Conservation (phyloP, 768 basidiomycete genomes). For the Saitozyma sp. region DNA sequence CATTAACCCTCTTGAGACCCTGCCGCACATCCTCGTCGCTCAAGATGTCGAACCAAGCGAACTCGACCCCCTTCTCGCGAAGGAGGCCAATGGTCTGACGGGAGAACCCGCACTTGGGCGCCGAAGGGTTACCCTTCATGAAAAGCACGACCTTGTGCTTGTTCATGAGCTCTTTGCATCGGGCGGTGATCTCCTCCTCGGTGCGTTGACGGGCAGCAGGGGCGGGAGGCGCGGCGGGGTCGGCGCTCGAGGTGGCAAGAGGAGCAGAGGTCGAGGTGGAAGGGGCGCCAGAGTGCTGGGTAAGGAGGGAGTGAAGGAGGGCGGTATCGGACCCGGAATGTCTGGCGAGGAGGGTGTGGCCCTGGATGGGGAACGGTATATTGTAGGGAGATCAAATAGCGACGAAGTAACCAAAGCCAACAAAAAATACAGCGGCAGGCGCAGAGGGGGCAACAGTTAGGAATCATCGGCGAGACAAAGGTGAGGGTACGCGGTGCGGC, state of each 20-base stretch:
- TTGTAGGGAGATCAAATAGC: background rate
- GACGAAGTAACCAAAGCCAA: background rate
- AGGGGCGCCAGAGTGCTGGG: slow-evolving; percentile 59
- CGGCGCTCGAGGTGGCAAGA: slow-evolving; percentile 41
- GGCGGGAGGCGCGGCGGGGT: slow-evolving; percentile 23
- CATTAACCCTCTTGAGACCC: slow-evolving; percentile 71
- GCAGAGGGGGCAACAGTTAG: too few species aligned
- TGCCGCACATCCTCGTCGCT: slow-evolving; percentile 76
- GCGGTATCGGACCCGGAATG: slow-evolving; percentile 77
- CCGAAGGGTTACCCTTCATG: slow-evolving; percentile 83
- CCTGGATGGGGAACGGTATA: slow-evolving; percentile 57
- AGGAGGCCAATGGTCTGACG: slow-evolving; percentile 70
- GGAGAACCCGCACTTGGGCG: slow-evolving; percentile 82
- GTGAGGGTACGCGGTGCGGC: background rate
- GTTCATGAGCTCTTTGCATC: slow-evolving; percentile 73
- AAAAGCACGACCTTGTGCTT: slow-evolving; percentile 77
- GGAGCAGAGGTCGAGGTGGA: slow-evolving; percentile 41
- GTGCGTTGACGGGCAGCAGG: slow-evolving; percentile 55
- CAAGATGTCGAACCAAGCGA: slow-evolving; percentile 79
- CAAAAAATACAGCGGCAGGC: background rate
- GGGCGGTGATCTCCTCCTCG: slow-evolving; percentile 64
- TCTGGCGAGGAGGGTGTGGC: slow-evolving; percentile 77
- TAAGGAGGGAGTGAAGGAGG: slow-evolving; percentile 64
- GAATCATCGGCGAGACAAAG: background rate
- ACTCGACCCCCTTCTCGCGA: slow-evolving; percentile 64